Percentiles rank a stretch among this genome's conserved stretches.
Conservation (phyloP, 2,329 filamentous ascomycete species). For the Dothideomycetes sp. region DNA sequence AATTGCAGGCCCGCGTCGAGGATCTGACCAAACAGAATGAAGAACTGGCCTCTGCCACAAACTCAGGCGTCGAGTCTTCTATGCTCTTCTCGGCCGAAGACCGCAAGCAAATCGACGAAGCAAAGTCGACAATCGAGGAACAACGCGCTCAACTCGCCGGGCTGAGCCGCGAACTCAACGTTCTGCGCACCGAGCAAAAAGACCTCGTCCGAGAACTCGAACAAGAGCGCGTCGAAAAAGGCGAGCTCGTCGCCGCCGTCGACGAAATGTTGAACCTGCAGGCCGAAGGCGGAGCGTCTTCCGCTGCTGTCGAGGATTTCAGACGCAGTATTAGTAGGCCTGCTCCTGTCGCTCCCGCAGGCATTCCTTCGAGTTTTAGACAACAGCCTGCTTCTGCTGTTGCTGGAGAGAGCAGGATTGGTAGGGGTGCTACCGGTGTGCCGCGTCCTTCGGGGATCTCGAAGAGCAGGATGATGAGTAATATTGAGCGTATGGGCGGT, state of each 20-base stretch:
- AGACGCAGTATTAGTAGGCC: slow-evolving; percentile 47
- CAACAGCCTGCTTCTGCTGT: slow-evolving; percentile 43
- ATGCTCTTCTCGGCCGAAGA: slow-evolving; percentile 15
- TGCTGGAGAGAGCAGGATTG: slow-evolving; percentile 38
- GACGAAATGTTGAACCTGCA: slow-evolving; percentile 74
- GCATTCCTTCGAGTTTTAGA: slow-evolving; percentile 40
- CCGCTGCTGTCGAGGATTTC: slow-evolving; percentile 38
- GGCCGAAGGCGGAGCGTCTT: slow-evolving; percentile 30
- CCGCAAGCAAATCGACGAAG: slow-evolving; percentile 16
- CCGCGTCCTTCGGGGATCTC: slow-evolving; percentile 27
- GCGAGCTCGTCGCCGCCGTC: slow-evolving; percentile 69
- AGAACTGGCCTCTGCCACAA: slow-evolving; percentile 51
- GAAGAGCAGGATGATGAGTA: slow-evolving; percentile 70
- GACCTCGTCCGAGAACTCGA: slow-evolving; percentile 58
- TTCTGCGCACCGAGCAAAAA: slow-evolving; percentile 60
- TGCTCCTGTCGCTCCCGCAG: slow-evolving; percentile 25
- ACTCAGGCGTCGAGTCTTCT: slow-evolving; percentile 44
- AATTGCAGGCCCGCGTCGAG: slow-evolving; percentile 64
- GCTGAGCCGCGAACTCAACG: slow-evolving; percentile 61
- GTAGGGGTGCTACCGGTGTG: slow-evolving; percentile 25
- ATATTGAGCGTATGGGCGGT: slow-evolving; percentile 75
- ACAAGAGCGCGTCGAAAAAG: slow-evolving; percentile 71
- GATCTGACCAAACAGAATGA: slow-evolving; percentile 67
- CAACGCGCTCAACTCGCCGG: slow-evolving; percentile 65
- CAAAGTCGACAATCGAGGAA: slow-evolving; percentile 46